phyloP scores from a whole-genome alignment of 1,139 yeast genomes.

The Taiozyma sp. region DNA sequence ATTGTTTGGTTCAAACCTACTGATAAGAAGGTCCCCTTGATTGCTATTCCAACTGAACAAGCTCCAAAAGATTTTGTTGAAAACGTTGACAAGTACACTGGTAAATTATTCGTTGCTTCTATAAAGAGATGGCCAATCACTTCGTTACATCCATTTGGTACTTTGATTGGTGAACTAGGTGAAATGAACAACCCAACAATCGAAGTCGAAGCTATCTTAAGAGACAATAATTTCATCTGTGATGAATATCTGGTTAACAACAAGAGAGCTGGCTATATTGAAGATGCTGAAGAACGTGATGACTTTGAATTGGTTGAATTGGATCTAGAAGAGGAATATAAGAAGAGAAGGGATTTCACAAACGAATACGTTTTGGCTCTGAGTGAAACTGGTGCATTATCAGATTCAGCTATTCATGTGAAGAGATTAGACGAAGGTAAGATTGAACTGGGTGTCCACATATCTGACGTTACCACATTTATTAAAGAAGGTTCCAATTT shows the following conservation, averaged over 20 bases:
- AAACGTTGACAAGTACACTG: constrained; percentile 77
- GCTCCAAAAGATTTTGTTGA: constrained; percentile 96
- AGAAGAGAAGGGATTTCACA: constrained; percentile 51
- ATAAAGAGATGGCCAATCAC: constrained; percentile 99
- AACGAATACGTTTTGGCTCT: constrained; percentile 66
- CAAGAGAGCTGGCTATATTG: constrained; percentile 3
- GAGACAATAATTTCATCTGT: constrained; percentile 89
- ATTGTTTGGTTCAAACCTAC: constrained; percentile 99
- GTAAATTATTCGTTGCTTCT: constrained; percentile 86
- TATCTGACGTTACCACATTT: constrained; percentile 71
- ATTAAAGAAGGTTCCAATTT: constrained; percentile 68
- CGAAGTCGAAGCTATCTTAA: constrained; percentile 83
- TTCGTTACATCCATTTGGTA: constrained; percentile 96
- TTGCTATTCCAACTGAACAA: constrained; percentile 97
- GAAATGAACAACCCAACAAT: constrained; percentile 70
- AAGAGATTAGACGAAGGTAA: constrained; percentile 53
- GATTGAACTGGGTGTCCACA: constrained; percentile 69
- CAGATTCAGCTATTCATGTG: constrained; percentile 80
- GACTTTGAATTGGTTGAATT: constrained; percentile 24
- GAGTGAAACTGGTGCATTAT: constrained; percentile 49
- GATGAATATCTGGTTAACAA: constrained; percentile 64
- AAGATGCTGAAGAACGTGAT: constrained; percentile 23
- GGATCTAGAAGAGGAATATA: constrained; percentile 30
- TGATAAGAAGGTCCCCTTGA: constrained; percentile 93
- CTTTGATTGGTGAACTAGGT: constrained; percentile 84